Evolutionary conservation across 164 flowering plant species (phyloP).

Genomic region (Umbellularia californica): DNA sequence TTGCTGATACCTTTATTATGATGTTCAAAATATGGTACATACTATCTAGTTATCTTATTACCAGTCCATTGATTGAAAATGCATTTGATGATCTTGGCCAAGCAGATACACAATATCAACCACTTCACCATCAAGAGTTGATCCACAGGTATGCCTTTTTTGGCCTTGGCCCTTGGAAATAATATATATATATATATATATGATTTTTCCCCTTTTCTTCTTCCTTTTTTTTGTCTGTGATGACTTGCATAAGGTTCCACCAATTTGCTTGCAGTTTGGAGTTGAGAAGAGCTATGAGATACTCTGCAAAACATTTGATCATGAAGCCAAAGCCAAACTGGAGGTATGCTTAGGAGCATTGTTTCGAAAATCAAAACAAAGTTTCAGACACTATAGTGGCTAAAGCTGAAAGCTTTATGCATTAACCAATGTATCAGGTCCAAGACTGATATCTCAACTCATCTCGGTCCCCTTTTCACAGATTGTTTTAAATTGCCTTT

Average conservation of each 20-base stretch:
- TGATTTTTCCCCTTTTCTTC: background rate
- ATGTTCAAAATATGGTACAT: background rate
- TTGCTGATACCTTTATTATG: background rate
- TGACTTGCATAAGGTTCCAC: background rate
- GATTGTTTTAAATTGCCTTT: no score
- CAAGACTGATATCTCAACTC: background rate
- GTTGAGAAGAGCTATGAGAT: conserved; percentile 68
- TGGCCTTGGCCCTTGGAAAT: background rate
- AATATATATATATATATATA: background rate
- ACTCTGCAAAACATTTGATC: conserved; percentile 73
- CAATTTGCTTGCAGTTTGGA: conserved; percentile 47
- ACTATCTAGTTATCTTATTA: background rate
- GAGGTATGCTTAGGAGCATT: conserved; percentile 35
- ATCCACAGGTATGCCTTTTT: conserved; percentile 46
- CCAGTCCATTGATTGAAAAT: background rate
- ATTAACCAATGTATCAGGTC: background rate
- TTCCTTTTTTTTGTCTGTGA: background rate
- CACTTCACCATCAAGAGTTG: conserved; percentile 77
- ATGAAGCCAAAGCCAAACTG: conserved; percentile 53
- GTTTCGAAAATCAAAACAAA: background rate
- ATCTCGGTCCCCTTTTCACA: background rate
- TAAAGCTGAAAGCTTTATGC: background rate
- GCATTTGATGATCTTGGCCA: background rate
- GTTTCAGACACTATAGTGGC: no score
- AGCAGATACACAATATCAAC: conserved; percentile 63